Percentiles rank a stretch among this genome's conserved stretches.
These are phyloP conservation scores for Penicillium paradoxum DNA, from an alignment of 495 filamentous ascomycete species.

Conservation along the genomic window DNA sequence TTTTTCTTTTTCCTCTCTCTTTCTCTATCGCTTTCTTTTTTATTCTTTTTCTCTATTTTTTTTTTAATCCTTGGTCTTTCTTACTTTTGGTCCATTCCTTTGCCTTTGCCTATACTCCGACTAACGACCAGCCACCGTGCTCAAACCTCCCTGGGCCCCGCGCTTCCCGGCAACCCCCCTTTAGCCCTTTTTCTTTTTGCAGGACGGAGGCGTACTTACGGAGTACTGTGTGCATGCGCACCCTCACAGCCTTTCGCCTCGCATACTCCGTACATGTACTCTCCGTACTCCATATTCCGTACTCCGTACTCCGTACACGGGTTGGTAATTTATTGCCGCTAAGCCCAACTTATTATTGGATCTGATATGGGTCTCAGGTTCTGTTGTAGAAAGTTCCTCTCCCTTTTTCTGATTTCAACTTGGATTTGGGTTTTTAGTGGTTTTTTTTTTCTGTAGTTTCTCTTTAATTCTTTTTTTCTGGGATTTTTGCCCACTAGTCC, in stretches of 20 bases:
- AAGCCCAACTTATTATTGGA: conserved; percentile 38
- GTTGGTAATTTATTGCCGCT: conserved; percentile 28
- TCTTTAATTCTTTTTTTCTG: background rate
- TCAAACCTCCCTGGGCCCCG: conserved; percentile 27
- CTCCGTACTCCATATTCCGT: no score
- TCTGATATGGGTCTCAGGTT: conserved; percentile 35
- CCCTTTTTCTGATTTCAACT: conserved; percentile 9
- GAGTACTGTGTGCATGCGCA: conserved; percentile 12
- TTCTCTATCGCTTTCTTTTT: conserved; percentile 5
- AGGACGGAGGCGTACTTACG: conserved; percentile 22
- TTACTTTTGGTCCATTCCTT: conserved; percentile 29
- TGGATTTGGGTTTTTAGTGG: background rate
- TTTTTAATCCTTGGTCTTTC: no score
- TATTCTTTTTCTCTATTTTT: conserved; percentile 3
- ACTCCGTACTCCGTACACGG: no score
- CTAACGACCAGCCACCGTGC: conserved; percentile 34
- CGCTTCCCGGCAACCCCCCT: conserved; percentile 28
- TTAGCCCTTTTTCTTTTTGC: conserved; percentile 19
- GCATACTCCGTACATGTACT: background rate
- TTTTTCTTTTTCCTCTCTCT: background rate
- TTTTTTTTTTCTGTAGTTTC: background rate
- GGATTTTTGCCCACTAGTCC: conserved; percentile 17
- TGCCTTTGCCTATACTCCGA: conserved; percentile 19
- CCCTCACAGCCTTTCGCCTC: conserved; percentile 9
- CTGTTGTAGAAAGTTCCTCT: conserved; percentile 8